Conservation (phyloP, 2,329 filamentous ascomycete species). For the Fusarium agapanthi region DNA sequence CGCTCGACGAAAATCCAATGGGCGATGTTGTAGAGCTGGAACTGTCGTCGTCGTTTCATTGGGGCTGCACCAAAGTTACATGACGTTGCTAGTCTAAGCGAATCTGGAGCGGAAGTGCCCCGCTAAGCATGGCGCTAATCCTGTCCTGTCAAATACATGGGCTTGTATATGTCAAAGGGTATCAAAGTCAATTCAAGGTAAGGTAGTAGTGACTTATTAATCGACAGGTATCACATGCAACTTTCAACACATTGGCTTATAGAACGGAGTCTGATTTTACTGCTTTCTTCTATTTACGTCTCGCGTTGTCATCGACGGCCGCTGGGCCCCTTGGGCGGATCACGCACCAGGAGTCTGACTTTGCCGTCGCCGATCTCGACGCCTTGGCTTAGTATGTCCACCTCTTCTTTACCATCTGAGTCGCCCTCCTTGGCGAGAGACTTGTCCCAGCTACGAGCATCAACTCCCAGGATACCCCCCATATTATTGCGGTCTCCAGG, state of each 20-base stretch:
- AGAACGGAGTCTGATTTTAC: conserved; percentile 42
- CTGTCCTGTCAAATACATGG: not conserved
- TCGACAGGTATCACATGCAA: not conserved
- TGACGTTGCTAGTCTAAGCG: conserved; percentile 36
- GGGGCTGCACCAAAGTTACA: conserved; percentile 8
- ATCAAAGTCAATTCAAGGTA: not conserved
- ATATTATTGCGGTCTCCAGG: conserved; percentile 87
- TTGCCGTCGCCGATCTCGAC: conserved; percentile 74
- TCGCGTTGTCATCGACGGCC: conserved; percentile 52
- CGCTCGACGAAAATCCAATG: not conserved
- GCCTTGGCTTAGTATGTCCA: conserved; percentile 71
- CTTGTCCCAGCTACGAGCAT: conserved; percentile 74
- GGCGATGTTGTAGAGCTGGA: conserved; percentile 9
- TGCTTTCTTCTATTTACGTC: conserved; percentile 43
- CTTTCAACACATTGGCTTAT: conserved; percentile 3
- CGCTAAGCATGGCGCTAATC: conserved; percentile 6
- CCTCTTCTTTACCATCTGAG: conserved; percentile 54
- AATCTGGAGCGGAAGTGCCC: conserved; percentile 12
- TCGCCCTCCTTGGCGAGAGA: conserved; percentile 60
- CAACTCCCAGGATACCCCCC: conserved; percentile 79
- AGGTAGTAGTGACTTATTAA: not conserved
- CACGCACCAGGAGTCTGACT: conserved; percentile 70
- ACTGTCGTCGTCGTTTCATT: conserved; percentile 12
- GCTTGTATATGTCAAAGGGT: not conserved
- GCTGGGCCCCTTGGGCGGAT: conserved; percentile 66